Evolutionary conservation across 1,284 basidiomycete genomes (phyloP).

Genomic region (Coriolopsis trogii): DNA sequence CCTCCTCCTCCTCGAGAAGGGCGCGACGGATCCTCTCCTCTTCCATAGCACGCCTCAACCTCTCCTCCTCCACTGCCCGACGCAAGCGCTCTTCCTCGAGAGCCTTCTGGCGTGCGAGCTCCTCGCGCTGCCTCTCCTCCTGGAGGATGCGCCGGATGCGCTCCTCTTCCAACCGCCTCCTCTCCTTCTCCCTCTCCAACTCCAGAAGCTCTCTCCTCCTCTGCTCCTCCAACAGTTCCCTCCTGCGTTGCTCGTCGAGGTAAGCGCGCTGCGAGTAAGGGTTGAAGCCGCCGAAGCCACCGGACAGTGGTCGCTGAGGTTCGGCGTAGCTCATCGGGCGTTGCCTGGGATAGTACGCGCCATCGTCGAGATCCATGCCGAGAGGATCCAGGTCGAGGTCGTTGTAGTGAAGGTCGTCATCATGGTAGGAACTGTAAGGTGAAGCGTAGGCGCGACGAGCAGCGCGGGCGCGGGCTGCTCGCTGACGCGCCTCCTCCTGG

Average conservation of each 20-base stretch:
- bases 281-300: constrained; percentile 12
- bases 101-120: constrained; percentile 26
- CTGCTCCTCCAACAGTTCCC: constrained; percentile 23
- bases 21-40: constrained; percentile 19
- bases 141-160: constrained; percentile 23
- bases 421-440: constrained; percentile 30
- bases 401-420: constrained; percentile 24
- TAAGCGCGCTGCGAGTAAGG: constrained; percentile 23
- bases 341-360: constrained; percentile 10
- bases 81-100: constrained; percentile 20
- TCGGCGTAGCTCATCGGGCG: constrained; percentile 8
- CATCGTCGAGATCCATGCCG: constrained; percentile 15
- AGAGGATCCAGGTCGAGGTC: constrained; percentile 14
- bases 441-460: constrained; percentile 28
- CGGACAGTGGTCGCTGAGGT: background rate
- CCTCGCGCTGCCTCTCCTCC: constrained; percentile 28
- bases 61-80: constrained; percentile 21
- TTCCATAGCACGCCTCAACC: constrained; percentile 14
- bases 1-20: constrained; percentile 19
- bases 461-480: constrained; percentile 34
- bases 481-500: constrained; percentile 34
- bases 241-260: constrained; percentile 25
- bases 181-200: constrained; percentile 28
- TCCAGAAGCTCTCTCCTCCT: constrained; percentile 24
- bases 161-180: constrained; percentile 25